Conservation (phyloP, 768 basidiomycete species). For the Ramaria sp. region DNA sequence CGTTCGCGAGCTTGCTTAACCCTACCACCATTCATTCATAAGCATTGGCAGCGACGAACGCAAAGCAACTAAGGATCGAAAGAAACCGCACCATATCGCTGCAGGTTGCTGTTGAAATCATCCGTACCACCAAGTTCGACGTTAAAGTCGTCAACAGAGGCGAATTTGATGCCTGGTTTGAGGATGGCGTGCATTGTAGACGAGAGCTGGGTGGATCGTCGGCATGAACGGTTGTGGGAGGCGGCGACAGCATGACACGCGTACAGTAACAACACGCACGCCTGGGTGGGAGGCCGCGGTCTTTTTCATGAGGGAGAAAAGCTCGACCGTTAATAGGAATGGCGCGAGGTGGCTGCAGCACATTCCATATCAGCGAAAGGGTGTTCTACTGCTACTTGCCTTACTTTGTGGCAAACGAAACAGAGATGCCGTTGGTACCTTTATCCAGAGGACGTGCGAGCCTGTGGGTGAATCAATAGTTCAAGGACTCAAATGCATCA, state of each 20-base stretch:
- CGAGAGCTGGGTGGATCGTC: background rate
- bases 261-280: constrained; percentile 50
- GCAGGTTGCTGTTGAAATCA: too few relatives aligned
- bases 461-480: constrained; percentile 14
- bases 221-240: background rate
- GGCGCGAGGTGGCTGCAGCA: constrained; percentile 38
- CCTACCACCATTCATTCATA: constrained; percentile 20
- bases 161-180: too few relatives aligned
- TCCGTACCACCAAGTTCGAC: too few relatives aligned
- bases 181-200: background rate
- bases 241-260: constrained; percentile 9
- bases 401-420: constrained; percentile 8
- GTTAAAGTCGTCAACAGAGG: too few relatives aligned
- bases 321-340: constrained; percentile 40
- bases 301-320: constrained; percentile 40
- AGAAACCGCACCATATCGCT: background rate
- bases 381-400: background rate
- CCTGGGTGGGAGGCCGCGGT: constrained; percentile 44
- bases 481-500: background rate
- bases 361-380: constrained; percentile 13
- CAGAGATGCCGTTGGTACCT: constrained; percentile 16
- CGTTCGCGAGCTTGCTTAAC: constrained; percentile 39
- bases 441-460: constrained; percentile 11
- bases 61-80: background rate
- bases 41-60: background rate